A percentile compares a stretch with the other conserved stretches of the same genome.
phyloP scores from a whole-genome alignment of 1,284 basidiomycete species.

The Vanrija humicola region DNA sequence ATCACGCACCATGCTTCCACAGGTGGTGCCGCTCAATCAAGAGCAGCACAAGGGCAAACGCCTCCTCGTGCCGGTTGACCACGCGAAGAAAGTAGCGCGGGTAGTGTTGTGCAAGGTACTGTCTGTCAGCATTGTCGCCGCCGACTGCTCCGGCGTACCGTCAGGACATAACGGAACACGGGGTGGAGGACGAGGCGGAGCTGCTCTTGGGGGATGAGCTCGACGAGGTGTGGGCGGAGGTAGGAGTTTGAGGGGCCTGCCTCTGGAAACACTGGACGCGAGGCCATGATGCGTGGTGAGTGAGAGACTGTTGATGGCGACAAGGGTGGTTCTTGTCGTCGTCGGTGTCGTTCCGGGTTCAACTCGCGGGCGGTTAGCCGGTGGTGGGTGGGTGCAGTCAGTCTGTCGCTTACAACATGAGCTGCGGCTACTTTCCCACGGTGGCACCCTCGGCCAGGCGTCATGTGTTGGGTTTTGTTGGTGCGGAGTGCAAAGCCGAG shows the following conservation, averaged over 20 bases:
- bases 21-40: slow-evolving; percentile 90
- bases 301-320: not conserved
- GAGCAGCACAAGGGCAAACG: slow-evolving; percentile 83
- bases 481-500: no score
- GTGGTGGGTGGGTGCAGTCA: not conserved
- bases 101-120: slow-evolving; percentile 94
- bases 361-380: no score
- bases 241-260: slow-evolving; percentile 14
- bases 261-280: slow-evolving; percentile 11
- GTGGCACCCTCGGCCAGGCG: not conserved
- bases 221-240: slow-evolving; percentile 79
- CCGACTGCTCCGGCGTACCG: slow-evolving; percentile 55
- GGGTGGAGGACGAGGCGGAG: slow-evolving; percentile 88
- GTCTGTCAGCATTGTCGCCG: not conserved
- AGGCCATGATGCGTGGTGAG: not conserved
- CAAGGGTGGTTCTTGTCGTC: not conserved
- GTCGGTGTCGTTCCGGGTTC: not conserved
- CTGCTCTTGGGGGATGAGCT: slow-evolving; percentile 93
- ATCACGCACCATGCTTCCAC: slow-evolving; percentile 63
- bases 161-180: slow-evolving; percentile 89
- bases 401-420: not conserved
- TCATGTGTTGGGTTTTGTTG: no score
- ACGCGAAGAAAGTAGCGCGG: slow-evolving; percentile 87
- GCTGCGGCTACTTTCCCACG: not conserved
- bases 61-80: slow-evolving; percentile 93